Evolutionary conservation across 2,329 filamentous ascomycete species (phyloP).

Genomic region (Cladosporium oxysporum): DNA sequence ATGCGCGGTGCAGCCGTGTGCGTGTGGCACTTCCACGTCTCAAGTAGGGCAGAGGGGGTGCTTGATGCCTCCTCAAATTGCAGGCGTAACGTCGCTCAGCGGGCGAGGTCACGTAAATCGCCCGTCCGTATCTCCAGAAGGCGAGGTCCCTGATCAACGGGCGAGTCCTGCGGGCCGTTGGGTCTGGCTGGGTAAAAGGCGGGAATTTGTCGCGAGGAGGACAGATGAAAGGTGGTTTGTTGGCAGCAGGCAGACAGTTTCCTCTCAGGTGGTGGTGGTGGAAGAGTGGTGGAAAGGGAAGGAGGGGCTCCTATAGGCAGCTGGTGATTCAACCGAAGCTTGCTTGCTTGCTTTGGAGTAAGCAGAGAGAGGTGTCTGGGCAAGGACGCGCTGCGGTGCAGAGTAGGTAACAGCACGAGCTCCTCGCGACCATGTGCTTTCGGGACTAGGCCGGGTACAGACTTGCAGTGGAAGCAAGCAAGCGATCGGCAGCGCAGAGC

Average conservation of each 20-base stretch:
- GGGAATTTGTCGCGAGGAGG: slow-evolving; percentile 16
- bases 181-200: slow-evolving; percentile 19
- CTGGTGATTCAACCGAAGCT: slow-evolving; percentile 9
- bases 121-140: slow-evolving; percentile 14
- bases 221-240: neutral
- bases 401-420: slow-evolving; percentile 9
- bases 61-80: slow-evolving; percentile 1
- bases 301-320: slow-evolving; percentile 13
- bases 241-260: slow-evolving; percentile 11
- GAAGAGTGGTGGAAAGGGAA: neutral
- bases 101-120: slow-evolving; percentile 11
- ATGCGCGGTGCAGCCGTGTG: slow-evolving; percentile 10
- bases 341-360: slow-evolving; percentile 17
- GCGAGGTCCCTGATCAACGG: slow-evolving; percentile 20
- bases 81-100: slow-evolving; percentile 14
- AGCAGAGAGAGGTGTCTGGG: slow-evolving; percentile 14
- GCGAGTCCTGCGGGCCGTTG: slow-evolving; percentile 18
- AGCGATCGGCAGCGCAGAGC: slow-evolving; percentile 14
- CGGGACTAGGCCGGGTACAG: slow-evolving; percentile 15
- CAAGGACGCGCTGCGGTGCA: slow-evolving; percentile 6
- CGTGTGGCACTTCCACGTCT: slow-evolving; percentile 12
- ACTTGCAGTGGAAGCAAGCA: slow-evolving; percentile 5
- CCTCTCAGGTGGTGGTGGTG: neutral
- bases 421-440: slow-evolving; percentile 18
- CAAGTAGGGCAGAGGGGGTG: slow-evolving; percentile 6